phyloP scores from a whole-genome alignment of 1,284 basidiomycete species.

The Puccinia novopanici region DNA sequence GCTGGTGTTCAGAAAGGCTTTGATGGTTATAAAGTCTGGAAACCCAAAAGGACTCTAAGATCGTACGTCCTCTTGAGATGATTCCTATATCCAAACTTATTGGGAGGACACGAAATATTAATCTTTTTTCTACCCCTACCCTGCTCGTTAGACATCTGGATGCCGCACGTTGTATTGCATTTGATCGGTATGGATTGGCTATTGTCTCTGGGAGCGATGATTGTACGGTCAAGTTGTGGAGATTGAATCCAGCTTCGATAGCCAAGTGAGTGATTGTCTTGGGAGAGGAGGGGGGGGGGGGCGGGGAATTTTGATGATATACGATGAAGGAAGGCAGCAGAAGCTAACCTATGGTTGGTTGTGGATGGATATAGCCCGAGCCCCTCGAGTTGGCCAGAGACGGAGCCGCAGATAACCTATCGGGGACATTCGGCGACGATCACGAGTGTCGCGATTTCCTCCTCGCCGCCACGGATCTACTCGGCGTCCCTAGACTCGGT shows the following conservation, averaged over 20 bases:
- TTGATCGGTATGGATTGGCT: slow-evolving; percentile 78
- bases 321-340: no score
- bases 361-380: slow-evolving; percentile 56
- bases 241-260: slow-evolving; percentile 61
- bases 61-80: slow-evolving; percentile 69
- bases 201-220: slow-evolving; percentile 92
- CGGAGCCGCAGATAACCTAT: slow-evolving; percentile 85
- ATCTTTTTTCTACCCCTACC: slow-evolving; percentile 48
- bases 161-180: slow-evolving; percentile 82
- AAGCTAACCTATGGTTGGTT: slow-evolving; percentile 66
- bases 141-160: slow-evolving; percentile 75
- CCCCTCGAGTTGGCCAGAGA: slow-evolving; percentile 63
- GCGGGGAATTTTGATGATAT: no score
- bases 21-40: slow-evolving; percentile 69
- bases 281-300: slow-evolving; percentile 49
- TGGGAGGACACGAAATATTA: slow-evolving; percentile 52
- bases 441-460: slow-evolving; percentile 81
- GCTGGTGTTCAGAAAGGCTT: slow-evolving; percentile 29
- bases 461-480: slow-evolving; percentile 74
- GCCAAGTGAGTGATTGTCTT: slow-evolving; percentile 42
- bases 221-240: slow-evolving; percentile 93
- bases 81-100: neutral
- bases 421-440: slow-evolving; percentile 91
- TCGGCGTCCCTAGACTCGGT: slow-evolving; percentile 91
- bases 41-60: slow-evolving; percentile 76